Percentiles rank a stretch among this genome's conserved stretches.
Evolutionary conservation across 1,284 basidiomycete genomes (phyloP).

Genomic region (Coriolopsis trogii): DNA sequence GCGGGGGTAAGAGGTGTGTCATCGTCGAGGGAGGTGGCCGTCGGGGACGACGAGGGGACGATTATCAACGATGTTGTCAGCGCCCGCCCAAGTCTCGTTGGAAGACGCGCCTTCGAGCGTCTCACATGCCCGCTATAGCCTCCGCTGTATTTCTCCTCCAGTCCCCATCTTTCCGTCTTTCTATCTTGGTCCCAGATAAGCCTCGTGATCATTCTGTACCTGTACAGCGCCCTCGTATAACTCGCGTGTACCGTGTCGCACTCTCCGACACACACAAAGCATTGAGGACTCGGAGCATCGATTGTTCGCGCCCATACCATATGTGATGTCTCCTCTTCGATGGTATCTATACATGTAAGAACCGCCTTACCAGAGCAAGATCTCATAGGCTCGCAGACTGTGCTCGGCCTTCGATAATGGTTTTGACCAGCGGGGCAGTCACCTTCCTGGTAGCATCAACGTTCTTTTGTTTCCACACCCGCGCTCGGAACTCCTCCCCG

Average conservation of each 20-base stretch:
- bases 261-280: too few species aligned
- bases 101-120: constrained; percentile 15
- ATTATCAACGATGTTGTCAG: constrained; percentile 21
- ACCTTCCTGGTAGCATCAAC: constrained; percentile 76
- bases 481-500: constrained; percentile 34
- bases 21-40: constrained; percentile 32
- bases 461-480: constrained; percentile 80
- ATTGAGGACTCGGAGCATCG: too few species aligned
- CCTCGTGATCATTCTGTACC: too few species aligned
- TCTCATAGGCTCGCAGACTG: constrained; percentile 14
- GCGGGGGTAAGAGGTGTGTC: constrained; percentile 50
- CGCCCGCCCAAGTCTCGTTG: constrained; percentile 19
- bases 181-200: neutral
- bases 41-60: constrained; percentile 24
- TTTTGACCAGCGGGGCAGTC: constrained; percentile 76
- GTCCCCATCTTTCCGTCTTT: neutral
- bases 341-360: too few species aligned
- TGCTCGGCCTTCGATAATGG: constrained; percentile 35
- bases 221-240: too few species aligned
- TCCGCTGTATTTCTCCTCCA: constrained; percentile 5
- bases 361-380: too few species aligned
- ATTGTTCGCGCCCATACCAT: too few species aligned
- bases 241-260: too few species aligned
- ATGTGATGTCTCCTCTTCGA: too few species aligned
- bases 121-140: constrained; percentile 17